Evolutionary conservation across 1,284 basidiomycete species (phyloP).

Genomic region (Taiwanofungus camphoratus): DNA sequence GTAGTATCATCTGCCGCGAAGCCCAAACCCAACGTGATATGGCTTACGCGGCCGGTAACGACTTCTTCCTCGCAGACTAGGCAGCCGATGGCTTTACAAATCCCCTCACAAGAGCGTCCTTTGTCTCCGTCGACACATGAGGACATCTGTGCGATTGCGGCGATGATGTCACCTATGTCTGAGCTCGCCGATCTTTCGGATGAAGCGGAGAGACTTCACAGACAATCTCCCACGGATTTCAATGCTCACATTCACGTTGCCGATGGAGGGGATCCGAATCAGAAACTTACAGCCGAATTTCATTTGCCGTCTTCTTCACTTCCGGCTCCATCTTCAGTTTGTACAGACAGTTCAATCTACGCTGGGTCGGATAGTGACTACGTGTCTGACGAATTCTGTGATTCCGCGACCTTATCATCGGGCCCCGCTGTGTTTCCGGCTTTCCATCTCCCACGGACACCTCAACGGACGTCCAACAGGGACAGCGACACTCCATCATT

Average conservation of each 20-base stretch:
- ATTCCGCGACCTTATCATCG: constrained; percentile 21
- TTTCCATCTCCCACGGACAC: constrained; percentile 22
- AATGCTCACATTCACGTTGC: too few species aligned
- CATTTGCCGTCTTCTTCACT: constrained; percentile 8
- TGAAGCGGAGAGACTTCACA: constrained; percentile 5
- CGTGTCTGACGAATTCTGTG: constrained; percentile 25
- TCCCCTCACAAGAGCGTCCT: too few species aligned
- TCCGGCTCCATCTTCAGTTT: constrained; percentile 5
- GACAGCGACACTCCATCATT: constrained; percentile 42
- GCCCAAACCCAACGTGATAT: too few species aligned
- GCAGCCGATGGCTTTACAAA: too few species aligned
- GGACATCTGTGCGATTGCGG: constrained; percentile 29
- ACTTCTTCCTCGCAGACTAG: too few species aligned
- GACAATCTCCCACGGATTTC: constrained; percentile 14
- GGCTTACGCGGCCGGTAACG: too few species aligned
- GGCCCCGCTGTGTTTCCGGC: constrained; percentile 14
- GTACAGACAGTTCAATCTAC: constrained; percentile 14
- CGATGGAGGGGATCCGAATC: background rate
- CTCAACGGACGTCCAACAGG: constrained; percentile 14
- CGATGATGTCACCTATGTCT: constrained; percentile 24
- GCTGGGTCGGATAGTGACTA: constrained; percentile 32
- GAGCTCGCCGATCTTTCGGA: constrained; percentile 7
- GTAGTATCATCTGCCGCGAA: too few species aligned
- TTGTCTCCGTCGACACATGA: constrained; percentile 28
- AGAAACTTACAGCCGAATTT: constrained; percentile 16